Base-by-base conservation (phyloP, 371 early-diverging fungal species). In the Rhizomucor miehei region DNA sequence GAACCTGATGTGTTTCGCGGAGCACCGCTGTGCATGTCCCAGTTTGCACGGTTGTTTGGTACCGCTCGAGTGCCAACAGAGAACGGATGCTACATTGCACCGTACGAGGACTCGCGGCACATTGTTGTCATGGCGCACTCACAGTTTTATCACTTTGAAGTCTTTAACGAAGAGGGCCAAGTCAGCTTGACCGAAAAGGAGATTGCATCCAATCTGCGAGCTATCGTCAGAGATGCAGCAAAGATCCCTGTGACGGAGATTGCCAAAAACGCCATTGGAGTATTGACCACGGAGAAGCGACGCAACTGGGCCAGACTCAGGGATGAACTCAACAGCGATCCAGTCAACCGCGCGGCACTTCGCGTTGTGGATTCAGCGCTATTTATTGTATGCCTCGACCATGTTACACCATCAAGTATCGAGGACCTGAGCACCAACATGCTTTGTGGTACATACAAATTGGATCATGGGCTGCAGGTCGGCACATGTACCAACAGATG, bases 321-420 rank as follows among this genome's bases (percentile, higher is more conserved):
- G 38, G 45, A 46, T 9, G 65, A 63, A 20, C 59, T 81, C 25
- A 61, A 68, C 6, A 44, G 68, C 1, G 73, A 79, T 50, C 52
- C 69, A 2, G 63, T 63, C 19, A 92, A 93, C 61, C 65, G 63
- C 24, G 75, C 71, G 21, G 80, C 82, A 9, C 71, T 92, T 5
- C 67, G 72, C 23, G 75, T 74, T 1, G 81, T 91, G 19, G 88
- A 90, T 51, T 63, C 80, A 0, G 82, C 95, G 8, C 75, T 93
- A 51, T 93, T 94, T 63, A 80, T 82, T 44, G 86, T 94, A 6
- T 88, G 88, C 60, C 70, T 94, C 39, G 95, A 94, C 72, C 86
- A 87, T 59, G 76, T 77, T 13, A 53, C 74, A 1, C 81, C 81
- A 1, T 52, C 63, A 34, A 59, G 64, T 10, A 63, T 63, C 3